Percentiles rank a stretch among this genome's conserved stretches.
phyloP scores from a whole-genome alignment of 495 filamentous ascomycete genomes.

The Gamarada debralockiae region DNA sequence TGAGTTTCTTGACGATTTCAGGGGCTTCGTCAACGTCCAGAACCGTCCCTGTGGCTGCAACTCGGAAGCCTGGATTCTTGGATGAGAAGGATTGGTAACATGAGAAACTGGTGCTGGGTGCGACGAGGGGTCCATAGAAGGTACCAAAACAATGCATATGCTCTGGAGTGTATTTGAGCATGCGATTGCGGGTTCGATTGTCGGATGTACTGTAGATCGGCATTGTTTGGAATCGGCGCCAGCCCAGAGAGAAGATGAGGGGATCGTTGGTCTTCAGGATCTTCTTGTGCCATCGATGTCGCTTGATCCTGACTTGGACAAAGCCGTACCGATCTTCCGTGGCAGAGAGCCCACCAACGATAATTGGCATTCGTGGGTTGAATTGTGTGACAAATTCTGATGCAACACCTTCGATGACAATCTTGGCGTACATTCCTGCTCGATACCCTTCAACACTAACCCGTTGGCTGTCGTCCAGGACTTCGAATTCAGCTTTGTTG shows the following conservation, averaged over 20 bases:
- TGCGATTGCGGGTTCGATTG: conserved; percentile 85
- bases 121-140: conserved; percentile 91
- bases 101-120: conserved; percentile 93
- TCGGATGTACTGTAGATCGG: conserved; percentile 95
- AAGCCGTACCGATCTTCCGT: conserved; percentile 95
- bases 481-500: conserved; percentile 88
- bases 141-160: conserved; percentile 98
- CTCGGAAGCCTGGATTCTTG: conserved; percentile 84
- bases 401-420: conserved; percentile 82
- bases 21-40: conserved; percentile 87
- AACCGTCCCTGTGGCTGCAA: conserved; percentile 91
- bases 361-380: conserved; percentile 76
- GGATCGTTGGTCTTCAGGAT: conserved; percentile 97
- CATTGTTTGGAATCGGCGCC: conserved; percentile 89
- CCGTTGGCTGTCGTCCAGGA: conserved; percentile 75
- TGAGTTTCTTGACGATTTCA: conserved; percentile 98
- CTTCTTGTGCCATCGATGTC: conserved; percentile 98
- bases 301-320: conserved; percentile 92
- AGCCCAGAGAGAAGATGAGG: conserved; percentile 95
- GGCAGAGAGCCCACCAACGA: conserved; percentile 83
- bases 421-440: conserved; percentile 90
- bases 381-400: conserved; percentile 90
- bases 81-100: conserved; percentile 89
- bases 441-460: conserved; percentile 81
- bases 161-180: conserved; percentile 93